Evolutionary conservation across 1,284 basidiomycete genomes (phyloP).

Genomic region (Boletus subluridellus): DNA sequence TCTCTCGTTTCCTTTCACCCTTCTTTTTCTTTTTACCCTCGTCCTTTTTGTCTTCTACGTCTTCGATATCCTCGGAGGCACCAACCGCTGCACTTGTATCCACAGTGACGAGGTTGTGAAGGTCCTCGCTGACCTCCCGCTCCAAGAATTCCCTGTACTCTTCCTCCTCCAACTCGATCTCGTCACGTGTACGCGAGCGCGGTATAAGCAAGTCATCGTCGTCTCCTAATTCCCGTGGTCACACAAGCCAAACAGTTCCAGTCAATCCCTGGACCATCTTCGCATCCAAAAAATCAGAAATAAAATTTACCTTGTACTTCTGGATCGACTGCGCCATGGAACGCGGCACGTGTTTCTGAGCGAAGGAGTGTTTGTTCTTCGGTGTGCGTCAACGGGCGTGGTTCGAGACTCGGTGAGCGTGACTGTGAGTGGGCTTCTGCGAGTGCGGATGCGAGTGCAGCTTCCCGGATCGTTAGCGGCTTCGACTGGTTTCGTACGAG

Average conservation of each 20-base stretch:
- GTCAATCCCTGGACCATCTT: neutral
- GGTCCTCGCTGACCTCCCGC: constrained; percentile 77
- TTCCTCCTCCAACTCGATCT: constrained; percentile 68
- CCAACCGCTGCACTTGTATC: neutral
- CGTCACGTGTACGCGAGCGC: constrained; percentile 75
- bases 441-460: constrained; percentile 55
- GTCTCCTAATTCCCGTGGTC: constrained; percentile 37
- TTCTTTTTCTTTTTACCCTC: constrained; percentile 35
- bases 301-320: constrained; percentile 16
- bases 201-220: constrained; percentile 67
- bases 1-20: constrained; percentile 31
- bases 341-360: constrained; percentile 81
- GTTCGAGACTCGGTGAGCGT: constrained; percentile 45
- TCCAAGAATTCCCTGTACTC: constrained; percentile 81
- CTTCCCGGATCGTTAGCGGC: constrained; percentile 60
- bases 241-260: neutral
- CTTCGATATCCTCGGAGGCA: constrained; percentile 31
- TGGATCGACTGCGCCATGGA: constrained; percentile 50
- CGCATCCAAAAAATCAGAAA: neutral
- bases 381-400: constrained; percentile 58
- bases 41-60: constrained; percentile 29
- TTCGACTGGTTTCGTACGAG: constrained; percentile 42
- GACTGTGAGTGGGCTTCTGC: constrained; percentile 52
- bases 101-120: too few relatives aligned
- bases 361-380: constrained; percentile 78